Evolutionary conservation across 106 monocot genomes (phyloP).

Genomic region (Hemerocallis citrina): DNA sequence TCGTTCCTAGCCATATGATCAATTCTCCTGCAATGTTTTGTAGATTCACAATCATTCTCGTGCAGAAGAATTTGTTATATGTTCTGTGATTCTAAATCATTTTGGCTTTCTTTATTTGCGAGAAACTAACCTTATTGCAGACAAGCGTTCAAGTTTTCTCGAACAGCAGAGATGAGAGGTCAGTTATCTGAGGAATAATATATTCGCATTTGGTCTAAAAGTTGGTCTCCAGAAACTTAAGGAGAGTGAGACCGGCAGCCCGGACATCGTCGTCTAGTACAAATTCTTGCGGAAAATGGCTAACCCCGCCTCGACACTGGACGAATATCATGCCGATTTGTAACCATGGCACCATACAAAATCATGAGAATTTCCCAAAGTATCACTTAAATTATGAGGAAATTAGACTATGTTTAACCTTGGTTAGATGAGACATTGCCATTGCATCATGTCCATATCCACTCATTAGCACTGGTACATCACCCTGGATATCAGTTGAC

Average conservation of each 20-base stretch:
- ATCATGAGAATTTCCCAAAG: not conserved
- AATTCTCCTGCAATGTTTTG: too few species aligned
- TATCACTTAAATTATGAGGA: not conserved
- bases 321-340: conserved; percentile 95
- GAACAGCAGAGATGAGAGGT: too few species aligned
- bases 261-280: conserved; percentile 75
- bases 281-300: conserved; percentile 87
- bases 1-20: too few species aligned
- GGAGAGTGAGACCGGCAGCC: conserved; percentile 73
- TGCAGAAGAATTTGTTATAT: too few species aligned
- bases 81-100: too few species aligned
- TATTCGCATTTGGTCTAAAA: too few species aligned
- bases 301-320: conserved; percentile 75
- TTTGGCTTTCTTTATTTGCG: too few species aligned
- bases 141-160: too few species aligned
- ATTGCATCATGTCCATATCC: conserved; percentile 91
- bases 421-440: conserved; percentile 46
- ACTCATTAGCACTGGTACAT: conserved; percentile 74
- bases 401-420: conserved; percentile 22
- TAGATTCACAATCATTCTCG: too few species aligned
- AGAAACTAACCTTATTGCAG: too few species aligned
- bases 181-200: too few species aligned
- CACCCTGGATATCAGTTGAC: conserved; percentile 16
- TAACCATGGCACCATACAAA: not conserved
- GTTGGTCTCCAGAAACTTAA: too few species aligned